Conservation (phyloP, 495 filamentous ascomycete species). For the Neurospora pannonica region DNA sequence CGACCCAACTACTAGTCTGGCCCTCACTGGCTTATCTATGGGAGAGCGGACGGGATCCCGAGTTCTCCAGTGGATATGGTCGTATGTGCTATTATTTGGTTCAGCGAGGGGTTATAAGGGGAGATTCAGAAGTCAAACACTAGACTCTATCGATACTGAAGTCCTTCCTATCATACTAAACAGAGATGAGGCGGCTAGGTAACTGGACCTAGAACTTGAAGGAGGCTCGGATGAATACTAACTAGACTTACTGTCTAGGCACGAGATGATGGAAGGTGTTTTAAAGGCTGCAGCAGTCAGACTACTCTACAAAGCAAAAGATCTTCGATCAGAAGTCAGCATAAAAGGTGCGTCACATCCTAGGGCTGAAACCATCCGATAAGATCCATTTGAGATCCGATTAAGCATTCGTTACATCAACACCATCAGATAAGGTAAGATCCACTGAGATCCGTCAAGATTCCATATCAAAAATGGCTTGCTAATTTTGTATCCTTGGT, state of each 20-base stretch:
- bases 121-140: neutral
- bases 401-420: neutral
- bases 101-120: neutral
- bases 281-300: too few species aligned
- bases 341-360: too few species aligned
- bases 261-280: too few species aligned
- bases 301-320: too few species aligned
- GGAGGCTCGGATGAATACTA: too few species aligned
- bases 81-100: slow-evolving; percentile 20
- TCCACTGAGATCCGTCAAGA: neutral
- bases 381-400: neutral
- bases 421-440: neutral
- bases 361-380: neutral
- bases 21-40: slow-evolving; percentile 28
- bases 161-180: too few species aligned
- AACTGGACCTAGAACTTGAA: too few species aligned
- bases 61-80: slow-evolving; percentile 35
- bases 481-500: neutral
- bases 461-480: neutral
- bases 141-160: too few species aligned
- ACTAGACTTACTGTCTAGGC: too few species aligned
- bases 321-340: too few species aligned
- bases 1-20: slow-evolving; percentile 39
- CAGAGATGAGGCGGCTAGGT: too few species aligned
- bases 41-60: slow-evolving; percentile 44